Evolutionary conservation across 768 basidiomycete genomes (phyloP), one percentile per base, ranked within the genome.

Genomic region (Lactarius sp.): DNA sequence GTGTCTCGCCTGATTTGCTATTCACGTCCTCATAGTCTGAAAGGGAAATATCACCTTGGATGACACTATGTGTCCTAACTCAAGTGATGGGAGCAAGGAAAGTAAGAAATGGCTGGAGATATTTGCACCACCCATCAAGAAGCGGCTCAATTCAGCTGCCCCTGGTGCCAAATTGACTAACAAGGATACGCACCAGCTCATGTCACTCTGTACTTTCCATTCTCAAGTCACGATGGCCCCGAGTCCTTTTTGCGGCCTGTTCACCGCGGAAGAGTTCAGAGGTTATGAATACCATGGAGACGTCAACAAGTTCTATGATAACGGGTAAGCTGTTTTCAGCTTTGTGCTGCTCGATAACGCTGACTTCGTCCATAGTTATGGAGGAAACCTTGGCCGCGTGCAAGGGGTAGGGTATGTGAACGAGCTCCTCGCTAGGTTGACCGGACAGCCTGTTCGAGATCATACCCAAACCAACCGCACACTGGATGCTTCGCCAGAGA

Each of bases 351-450:
- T 36, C 2, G 41, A 20, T 20, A 18, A 56, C 53, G 64, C 49
- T 14, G 44, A 6, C 53, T 9, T 31, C 5, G 12, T 49, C 34
- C 53, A 20, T 63, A 89, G 88, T 20, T 82, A 90, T 63, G 90
- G 91, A 4, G 83, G 85, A 64, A 67, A 72, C 2, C 77, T 93
- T 1, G 91, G 92, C 2, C 85, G 77, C 5, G 84, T 92, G 7
- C 90, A 91, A 71, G 91, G 92, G 37, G 86, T 94, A 4, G 94
- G 93, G 6, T 96, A 90, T 71, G 78, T 90, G 70, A 94, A 93
- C 71, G 93, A 95, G 75, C 81, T 96, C n/a, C 72, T 95, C 22
- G 90, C 91, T 0, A 84, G 94, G 12, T 79, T 96, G 49, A 90
- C 86, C 0, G 78, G 79, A 16, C 73, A 71, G 16, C 81, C 84